These are phyloP conservation scores for Quercus phellos DNA, from an alignment of 331 rosid species.

Conservation along the genomic window DNA sequence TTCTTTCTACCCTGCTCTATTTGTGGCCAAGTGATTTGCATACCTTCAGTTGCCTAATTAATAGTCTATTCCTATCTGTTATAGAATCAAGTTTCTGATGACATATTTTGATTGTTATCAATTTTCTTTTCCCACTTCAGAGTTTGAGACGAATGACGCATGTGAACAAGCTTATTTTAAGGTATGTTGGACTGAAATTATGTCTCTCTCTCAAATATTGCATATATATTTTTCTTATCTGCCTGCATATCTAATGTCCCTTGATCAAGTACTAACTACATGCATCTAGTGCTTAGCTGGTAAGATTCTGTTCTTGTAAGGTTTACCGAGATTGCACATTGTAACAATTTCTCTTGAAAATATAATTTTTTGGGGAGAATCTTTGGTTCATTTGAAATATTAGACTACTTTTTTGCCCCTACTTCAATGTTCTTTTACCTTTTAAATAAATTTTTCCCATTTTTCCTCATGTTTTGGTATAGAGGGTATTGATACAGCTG, in stretches of 20 bases:
- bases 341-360: not conserved
- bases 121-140: slow-evolving; percentile 36
- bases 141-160: slow-evolving; percentile 64
- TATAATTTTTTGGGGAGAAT: not conserved
- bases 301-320: slow-evolving; percentile 5
- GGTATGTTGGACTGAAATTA: slow-evolving; percentile 41
- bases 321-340: slow-evolving; percentile 9
- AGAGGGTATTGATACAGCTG: not conserved
- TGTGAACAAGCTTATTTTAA: slow-evolving; percentile 95
- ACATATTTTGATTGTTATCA: slow-evolving; percentile 16
- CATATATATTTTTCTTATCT: not conserved
- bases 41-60: not conserved
- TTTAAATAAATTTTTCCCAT: not conserved
- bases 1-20: not conserved
- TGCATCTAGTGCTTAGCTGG: not conserved
- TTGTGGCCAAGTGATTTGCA: not conserved
- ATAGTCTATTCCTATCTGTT: not conserved
- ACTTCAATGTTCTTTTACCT: not conserved
- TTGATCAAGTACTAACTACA: slow-evolving; percentile 1
- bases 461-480: not conserved
- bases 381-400: slow-evolving; percentile 6
- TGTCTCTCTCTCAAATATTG: not conserved
- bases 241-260: slow-evolving; percentile 1
- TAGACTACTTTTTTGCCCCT: not conserved
- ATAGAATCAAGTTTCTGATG: slow-evolving; percentile 5